phyloP scores from a whole-genome alignment of 108 stramenopile genomes.

The Skeletonema grethae region DNA sequence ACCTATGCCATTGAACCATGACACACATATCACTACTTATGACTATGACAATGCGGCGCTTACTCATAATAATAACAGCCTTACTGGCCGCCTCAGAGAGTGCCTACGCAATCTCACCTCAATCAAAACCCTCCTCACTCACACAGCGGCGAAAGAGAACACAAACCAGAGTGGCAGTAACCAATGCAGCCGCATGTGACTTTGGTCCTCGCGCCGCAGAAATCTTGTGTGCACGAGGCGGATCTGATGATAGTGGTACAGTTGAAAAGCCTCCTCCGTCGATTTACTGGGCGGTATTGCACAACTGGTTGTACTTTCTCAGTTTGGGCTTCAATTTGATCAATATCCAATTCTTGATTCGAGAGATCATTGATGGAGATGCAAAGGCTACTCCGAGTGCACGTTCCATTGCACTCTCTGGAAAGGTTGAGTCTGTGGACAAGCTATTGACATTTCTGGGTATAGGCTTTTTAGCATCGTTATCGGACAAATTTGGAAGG shows the following conservation, averaged over 20 bases:
- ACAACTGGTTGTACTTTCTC: slow-evolving; percentile 36
- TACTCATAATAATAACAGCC: neutral
- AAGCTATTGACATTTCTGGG: slow-evolving; percentile 26
- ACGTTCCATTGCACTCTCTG: slow-evolving; percentile 5
- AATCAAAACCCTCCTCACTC: neutral
- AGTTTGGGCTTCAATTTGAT: slow-evolving; percentile 30
- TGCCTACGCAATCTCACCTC: neutral
- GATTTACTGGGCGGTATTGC: slow-evolving; percentile 19
- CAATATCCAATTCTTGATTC: slow-evolving; percentile 26
- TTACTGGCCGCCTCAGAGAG: neutral
- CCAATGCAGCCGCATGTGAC: neutral
- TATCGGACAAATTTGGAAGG: slow-evolving; percentile 22
- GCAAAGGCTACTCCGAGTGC: slow-evolving; percentile 16
- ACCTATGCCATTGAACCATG: no score
- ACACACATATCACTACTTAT: no score
- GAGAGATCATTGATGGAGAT: slow-evolving; percentile 30
- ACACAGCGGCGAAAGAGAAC: neutral
- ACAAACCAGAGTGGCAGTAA: neutral
- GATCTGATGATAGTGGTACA: neutral
- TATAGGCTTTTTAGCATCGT: slow-evolving; percentile 16
- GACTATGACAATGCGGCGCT: neutral
- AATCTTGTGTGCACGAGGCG: neutral
- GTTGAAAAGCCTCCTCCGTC: slow-evolving; percentile 9
- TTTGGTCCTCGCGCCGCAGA: slow-evolving; percentile 3
- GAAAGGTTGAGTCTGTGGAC: slow-evolving; percentile 30